phyloP scores from a whole-genome alignment of 805 yeast species.

The Teunomyces tritomae region DNA sequence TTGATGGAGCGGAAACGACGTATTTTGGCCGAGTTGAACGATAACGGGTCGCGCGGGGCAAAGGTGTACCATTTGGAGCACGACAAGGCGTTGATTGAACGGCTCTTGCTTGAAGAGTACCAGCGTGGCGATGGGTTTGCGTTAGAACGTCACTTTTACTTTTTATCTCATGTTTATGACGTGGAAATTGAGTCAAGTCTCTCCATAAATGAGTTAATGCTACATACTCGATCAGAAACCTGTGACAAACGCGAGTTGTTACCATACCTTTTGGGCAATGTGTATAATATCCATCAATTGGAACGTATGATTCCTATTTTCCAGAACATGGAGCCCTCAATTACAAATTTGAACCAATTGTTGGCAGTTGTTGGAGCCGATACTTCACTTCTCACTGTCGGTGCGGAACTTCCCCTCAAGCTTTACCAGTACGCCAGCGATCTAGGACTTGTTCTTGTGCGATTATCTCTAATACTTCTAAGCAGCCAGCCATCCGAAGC shows the following conservation, averaged over 20 bases:
- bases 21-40: constrained; percentile 28
- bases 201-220: constrained; percentile 2
- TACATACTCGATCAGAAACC: neutral
- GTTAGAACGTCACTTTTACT: constrained; percentile 23
- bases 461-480: constrained; percentile 18
- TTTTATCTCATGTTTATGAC: constrained; percentile 9
- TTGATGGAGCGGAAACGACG: constrained; percentile 12
- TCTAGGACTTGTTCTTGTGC: constrained; percentile 12
- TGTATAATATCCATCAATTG: constrained; percentile 5
- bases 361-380: neutral
- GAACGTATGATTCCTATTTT: neutral
- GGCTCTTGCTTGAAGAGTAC: constrained; percentile 11
- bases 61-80: constrained; percentile 15
- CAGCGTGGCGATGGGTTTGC: constrained; percentile 7
- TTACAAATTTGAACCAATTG: neutral
- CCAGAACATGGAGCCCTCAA: neutral
- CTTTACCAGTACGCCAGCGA: constrained; percentile 19
- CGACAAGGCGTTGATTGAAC: constrained; percentile 20
- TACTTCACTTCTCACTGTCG: neutral
- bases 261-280: constrained; percentile 6
- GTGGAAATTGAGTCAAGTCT: neutral
- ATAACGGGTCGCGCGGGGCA: constrained; percentile 24
- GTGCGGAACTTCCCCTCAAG: constrained; percentile 14
- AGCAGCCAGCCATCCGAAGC: constrained; percentile 2
- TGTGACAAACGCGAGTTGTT: constrained; percentile 5